Percentiles rank a stretch among this genome's conserved stretches.
Evolutionary conservation across 257 asterid species (phyloP).

Genomic region (Schizonepeta tenuifolia): DNA sequence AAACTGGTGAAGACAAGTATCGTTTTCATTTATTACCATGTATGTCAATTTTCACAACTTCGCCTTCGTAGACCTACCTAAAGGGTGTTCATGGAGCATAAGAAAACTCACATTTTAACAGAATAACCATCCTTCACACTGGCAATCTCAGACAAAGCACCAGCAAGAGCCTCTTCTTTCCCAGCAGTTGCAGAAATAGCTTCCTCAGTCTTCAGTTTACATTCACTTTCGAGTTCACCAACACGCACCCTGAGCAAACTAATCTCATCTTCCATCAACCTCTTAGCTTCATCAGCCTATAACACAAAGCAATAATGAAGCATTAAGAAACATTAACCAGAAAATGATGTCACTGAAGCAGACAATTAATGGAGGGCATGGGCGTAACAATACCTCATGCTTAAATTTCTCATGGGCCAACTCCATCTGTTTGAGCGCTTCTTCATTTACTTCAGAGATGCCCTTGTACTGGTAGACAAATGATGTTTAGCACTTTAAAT

Average conservation of each 20-base stretch:
- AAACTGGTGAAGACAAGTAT: background rate
- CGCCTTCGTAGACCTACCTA: background rate
- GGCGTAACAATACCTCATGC: slow-evolving; percentile 55
- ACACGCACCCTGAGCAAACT: slow-evolving; percentile 53
- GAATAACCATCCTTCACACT: slow-evolving; percentile 67
- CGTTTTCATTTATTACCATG: background rate
- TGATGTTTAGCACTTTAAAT: slow-evolving; percentile 37
- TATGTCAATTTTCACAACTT: background rate
- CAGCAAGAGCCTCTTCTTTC: slow-evolving; percentile 79
- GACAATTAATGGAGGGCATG: background rate
- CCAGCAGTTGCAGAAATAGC: slow-evolving; percentile 65
- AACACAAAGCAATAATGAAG: slow-evolving; percentile 5
- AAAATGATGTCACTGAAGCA: slow-evolving; percentile 14
- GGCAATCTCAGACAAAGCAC: slow-evolving; percentile 65
- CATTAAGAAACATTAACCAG: background rate
- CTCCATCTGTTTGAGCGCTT: slow-evolving; percentile 79
- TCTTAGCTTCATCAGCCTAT: slow-evolving; percentile 66
- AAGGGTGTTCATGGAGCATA: background rate
- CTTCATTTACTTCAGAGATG: slow-evolving; percentile 86
- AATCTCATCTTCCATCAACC: slow-evolving; percentile 69
- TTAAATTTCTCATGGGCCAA: slow-evolving; percentile 56
- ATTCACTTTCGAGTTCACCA: slow-evolving; percentile 66
- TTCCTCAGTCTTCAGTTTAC: slow-evolving; percentile 65
- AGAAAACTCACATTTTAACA: slow-evolving; percentile 57
- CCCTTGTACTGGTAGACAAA: slow-evolving; percentile 71